Conservation (phyloP, 1,284 basidiomycete species). For the Cryptococcus sp. region DNA sequence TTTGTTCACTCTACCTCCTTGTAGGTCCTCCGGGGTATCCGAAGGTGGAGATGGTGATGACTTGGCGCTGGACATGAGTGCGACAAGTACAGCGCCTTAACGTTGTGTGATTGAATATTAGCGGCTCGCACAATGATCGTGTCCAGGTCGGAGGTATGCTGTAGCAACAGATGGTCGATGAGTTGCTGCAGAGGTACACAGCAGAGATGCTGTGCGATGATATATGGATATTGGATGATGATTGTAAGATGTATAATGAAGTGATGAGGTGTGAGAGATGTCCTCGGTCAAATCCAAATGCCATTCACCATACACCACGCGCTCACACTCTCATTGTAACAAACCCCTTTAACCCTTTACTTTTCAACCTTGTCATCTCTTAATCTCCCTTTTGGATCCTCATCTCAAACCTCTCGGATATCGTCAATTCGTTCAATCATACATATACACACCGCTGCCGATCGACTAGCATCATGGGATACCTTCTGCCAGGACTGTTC, state of each 20-base stretch:
- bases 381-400: constrained; percentile 6
- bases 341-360: neutral
- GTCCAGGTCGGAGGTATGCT: no score
- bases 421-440: neutral
- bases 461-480: constrained; percentile 21
- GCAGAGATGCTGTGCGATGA: no score
- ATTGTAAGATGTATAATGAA: no score
- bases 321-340: no score
- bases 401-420: neutral
- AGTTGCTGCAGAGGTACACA: no score
- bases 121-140: neutral
- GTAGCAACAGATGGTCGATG: no score
- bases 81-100: neutral
- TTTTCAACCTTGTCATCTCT: constrained; percentile 1
- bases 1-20: neutral
- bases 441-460: neutral
- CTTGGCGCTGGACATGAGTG: constrained; percentile 10
- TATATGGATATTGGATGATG: no score
- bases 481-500: constrained; percentile 24
- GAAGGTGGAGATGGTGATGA: constrained; percentile 14
- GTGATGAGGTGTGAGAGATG: no score
- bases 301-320: no score
- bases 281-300: no score
- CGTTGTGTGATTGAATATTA: neutral
- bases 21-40: neutral